Evolutionary conservation across 495 filamentous ascomycete genomes (phyloP).

Genomic region (Aspergillus cavernicola): DNA sequence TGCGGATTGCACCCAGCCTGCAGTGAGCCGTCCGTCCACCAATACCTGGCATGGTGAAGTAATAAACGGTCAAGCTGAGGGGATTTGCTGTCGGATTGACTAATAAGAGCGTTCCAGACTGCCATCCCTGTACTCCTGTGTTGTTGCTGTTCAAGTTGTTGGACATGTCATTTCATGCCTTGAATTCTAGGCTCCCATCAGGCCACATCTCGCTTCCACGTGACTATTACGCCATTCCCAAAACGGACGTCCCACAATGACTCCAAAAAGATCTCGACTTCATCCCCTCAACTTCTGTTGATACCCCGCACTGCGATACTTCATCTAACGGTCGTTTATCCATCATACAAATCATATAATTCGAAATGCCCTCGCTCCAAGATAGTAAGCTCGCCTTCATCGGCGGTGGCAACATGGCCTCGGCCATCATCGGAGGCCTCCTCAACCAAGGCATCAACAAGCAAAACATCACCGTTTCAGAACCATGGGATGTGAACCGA

Average conservation of each 20-base stretch:
- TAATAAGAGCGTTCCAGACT: not conserved
- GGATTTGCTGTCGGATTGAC: not conserved
- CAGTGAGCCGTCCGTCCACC: not conserved
- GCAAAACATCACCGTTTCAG: slow-evolving; percentile 58
- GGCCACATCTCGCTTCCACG: not conserved
- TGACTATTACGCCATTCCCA: not conserved
- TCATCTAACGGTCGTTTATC: not conserved
- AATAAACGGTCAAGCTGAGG: not conserved
- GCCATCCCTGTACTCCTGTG: too few species aligned
- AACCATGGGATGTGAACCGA: slow-evolving; percentile 77
- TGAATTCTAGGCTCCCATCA: not conserved
- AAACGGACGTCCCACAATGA: not conserved
- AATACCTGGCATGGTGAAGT: not conserved
- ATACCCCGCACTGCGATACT: not conserved
- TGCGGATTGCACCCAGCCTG: not conserved
- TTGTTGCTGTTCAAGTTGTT: too few species aligned
- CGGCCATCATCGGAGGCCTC: slow-evolving; percentile 42
- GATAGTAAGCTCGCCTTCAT: slow-evolving; percentile 42
- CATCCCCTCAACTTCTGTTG: not conserved
- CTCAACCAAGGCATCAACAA: slow-evolving; percentile 29
- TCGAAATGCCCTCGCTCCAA: slow-evolving; percentile 35
- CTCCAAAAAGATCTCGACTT: not conserved
- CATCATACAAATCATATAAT: too few species aligned
- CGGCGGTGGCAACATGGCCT: slow-evolving; percentile 45
- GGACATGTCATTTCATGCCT: too few species aligned